Evolutionary conservation across 2,329 filamentous ascomycete species (phyloP).

Genomic region (Cladosporium sp.): DNA sequence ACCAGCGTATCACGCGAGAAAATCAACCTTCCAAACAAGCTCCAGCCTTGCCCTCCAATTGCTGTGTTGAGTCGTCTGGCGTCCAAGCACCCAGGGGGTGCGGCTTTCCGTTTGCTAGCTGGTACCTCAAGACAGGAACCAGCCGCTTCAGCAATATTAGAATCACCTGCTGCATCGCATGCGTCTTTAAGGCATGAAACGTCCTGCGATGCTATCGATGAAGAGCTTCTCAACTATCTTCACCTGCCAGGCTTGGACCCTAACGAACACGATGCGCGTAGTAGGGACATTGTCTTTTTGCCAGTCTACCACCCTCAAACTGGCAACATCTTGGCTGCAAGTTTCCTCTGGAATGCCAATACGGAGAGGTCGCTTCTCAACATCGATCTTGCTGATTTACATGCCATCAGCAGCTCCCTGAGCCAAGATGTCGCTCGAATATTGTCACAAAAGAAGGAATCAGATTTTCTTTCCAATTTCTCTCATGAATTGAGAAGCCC

Average conservation of each 20-base stretch:
- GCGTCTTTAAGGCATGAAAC: background rate
- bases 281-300: slow-evolving; percentile 30
- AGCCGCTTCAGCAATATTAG: too few relatives aligned
- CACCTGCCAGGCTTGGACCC: slow-evolving; percentile 2
- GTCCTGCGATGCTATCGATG: background rate
- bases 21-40: too few relatives aligned
- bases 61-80: background rate
- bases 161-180: too few relatives aligned
- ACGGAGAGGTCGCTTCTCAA: slow-evolving; percentile 21
- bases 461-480: slow-evolving; percentile 46
- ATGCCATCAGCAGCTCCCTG: slow-evolving; percentile 29
- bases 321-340: slow-evolving; percentile 38
- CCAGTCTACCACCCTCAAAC: slow-evolving; percentile 46
- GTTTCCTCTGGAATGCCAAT: slow-evolving; percentile 39
- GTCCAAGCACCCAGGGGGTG: background rate
- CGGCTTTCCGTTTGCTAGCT: background rate
- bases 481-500: slow-evolving; percentile 47
- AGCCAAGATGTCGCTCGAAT: slow-evolving; percentile 30
- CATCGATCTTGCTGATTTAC: slow-evolving; percentile 35
- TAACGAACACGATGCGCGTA: slow-evolving; percentile 28
- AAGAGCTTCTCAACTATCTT: slow-evolving; percentile 28
- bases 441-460: slow-evolving; percentile 35
- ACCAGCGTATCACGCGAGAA: too few relatives aligned
- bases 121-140: too few relatives aligned
- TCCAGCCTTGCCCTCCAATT: background rate